Evolutionary conservation across 2,329 filamentous ascomycete species (phyloP), one percentile per base, ranked within the genome.

Genomic region (Neofusicoccum sp.): DNA sequence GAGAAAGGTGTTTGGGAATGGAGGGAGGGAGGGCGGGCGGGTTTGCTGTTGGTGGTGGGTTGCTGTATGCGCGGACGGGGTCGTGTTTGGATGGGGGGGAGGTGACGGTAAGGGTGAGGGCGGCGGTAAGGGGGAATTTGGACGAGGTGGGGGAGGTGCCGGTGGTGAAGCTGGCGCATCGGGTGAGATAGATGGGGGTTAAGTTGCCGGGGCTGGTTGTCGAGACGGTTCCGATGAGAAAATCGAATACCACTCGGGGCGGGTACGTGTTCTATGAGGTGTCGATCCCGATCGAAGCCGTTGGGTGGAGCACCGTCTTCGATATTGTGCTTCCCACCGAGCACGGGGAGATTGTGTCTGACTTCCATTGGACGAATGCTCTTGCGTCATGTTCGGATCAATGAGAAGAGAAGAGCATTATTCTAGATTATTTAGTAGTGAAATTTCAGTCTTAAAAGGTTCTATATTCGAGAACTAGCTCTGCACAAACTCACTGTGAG

Each of bases 221-320:
- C 1, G 40, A 60, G 36, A 8, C 14, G 12, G 12, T 28, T 11
- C 5, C 16, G 5, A 49, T 60, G 43, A n/a, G 16, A 38, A 58
- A 45, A 43, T 8, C n/a, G 12, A 14, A 20, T 7, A 12, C 14
- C 9, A 16, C 20, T 31, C 33, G 20, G 33, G 57, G 43, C 0
- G 43, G 38, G 31, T 60, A 60, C 24, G 57, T 60, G n/a, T 49
- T 41, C 4, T 60, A 38, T 16, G 14, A 16, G 24, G 33, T n/a
- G 26, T 3, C 24, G 43, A 36, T 51, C 1, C 47, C 12, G 24
- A 30, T 34, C 12, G 57, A 34, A 5, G 12, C 36, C 8, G 43
- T 20, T 26, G 45, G 40, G 1, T 41, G 31, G 57, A 48, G 34
- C 9, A 49, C 57, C 30, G 28, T 14, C 12, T 49, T 60, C 31